Evolutionary conservation across 2,329 filamentous ascomycete species (phyloP).

Genomic region (Eutypella sp.): DNA sequence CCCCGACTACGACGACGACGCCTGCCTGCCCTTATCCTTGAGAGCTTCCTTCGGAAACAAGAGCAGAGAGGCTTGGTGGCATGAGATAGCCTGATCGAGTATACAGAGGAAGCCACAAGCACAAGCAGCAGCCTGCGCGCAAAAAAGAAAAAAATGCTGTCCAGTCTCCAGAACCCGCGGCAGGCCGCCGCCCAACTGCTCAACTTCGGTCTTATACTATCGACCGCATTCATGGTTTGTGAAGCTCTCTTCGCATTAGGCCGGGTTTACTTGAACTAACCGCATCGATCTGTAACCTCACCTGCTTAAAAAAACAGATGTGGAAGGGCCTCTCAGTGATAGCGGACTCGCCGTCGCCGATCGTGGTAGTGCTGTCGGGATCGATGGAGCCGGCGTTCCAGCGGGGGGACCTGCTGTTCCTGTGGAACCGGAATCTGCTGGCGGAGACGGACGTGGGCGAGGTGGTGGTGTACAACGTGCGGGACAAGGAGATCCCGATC

Average conservation of each 20-base stretch:
- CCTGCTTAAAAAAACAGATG: constrained; percentile 41
- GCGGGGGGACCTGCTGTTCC: constrained; percentile 68
- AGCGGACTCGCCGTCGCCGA: constrained; percentile 70
- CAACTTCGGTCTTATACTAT: constrained; percentile 87
- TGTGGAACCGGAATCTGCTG: constrained; percentile 68
- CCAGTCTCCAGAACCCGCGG: constrained; percentile 67
- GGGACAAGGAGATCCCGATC: constrained; percentile 94
- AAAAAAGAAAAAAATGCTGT: constrained; percentile 52
- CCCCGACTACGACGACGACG: too few species aligned
- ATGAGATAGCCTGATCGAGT: background rate
- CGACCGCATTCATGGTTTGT: constrained; percentile 81
- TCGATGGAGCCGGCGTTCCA: constrained; percentile 82
- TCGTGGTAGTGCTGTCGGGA: constrained; percentile 80
- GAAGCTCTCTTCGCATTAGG: too few species aligned
- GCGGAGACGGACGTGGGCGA: constrained; percentile 51
- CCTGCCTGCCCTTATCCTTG: too few species aligned
- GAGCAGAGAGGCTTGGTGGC: too few species aligned
- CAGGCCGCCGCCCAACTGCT: constrained; percentile 77
- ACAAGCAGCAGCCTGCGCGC: background rate
- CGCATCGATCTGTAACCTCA: background rate
- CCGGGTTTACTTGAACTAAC: constrained; percentile 16
- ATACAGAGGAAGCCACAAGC: background rate
- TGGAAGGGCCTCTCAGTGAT: constrained; percentile 84
- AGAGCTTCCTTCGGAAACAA: too few species aligned
- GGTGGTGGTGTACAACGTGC: constrained; percentile 70